Conservation (phyloP, 2,329 filamentous ascomycete genomes). For the Coniochaeta sp. region DNA sequence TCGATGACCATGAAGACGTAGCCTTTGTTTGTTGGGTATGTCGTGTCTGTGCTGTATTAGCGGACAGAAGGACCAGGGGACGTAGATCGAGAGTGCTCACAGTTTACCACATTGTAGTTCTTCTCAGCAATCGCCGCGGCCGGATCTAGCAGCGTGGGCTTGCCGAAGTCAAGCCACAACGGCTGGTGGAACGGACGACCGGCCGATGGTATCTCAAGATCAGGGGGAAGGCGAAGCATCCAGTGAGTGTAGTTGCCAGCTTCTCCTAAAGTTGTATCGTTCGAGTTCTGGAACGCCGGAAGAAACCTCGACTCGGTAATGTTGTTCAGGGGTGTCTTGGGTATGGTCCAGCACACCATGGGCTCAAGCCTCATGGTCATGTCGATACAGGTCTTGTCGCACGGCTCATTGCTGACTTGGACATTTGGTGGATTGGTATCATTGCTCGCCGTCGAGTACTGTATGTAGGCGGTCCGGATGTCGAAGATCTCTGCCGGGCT, state of each 20-base stretch:
- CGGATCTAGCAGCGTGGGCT: slow-evolving; percentile 6
- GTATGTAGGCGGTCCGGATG: slow-evolving; percentile 11
- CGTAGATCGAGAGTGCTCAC: background rate
- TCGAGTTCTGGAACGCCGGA: background rate
- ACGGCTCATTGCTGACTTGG: background rate
- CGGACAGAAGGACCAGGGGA: too few relatives aligned
- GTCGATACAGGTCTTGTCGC: background rate
- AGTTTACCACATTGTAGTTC: slow-evolving; percentile 5
- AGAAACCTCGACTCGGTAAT: slow-evolving; percentile 4
- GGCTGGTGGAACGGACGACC: slow-evolving; percentile 2
- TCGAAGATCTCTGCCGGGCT: slow-evolving; percentile 4
- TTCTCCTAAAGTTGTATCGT: background rate
- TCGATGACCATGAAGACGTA: slow-evolving; percentile 11
- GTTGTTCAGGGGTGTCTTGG: slow-evolving; percentile 7
- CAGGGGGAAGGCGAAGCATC: slow-evolving; percentile 3
- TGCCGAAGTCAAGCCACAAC: slow-evolving; percentile 7
- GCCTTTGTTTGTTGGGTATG: background rate
- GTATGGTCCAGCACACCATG: slow-evolving; percentile 8
- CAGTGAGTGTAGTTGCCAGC: slow-evolving; percentile 3
- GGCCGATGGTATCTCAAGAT: background rate
- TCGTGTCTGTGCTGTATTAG: background rate
- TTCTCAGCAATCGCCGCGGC: background rate
- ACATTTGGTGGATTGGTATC: slow-evolving; percentile 8
- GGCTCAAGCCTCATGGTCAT: slow-evolving; percentile 2
- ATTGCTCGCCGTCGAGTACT: slow-evolving; percentile 6